These are phyloP conservation scores for Amanita muscaria DNA, from an alignment of 768 basidiomycete species.

Conservation along the genomic window DNA sequence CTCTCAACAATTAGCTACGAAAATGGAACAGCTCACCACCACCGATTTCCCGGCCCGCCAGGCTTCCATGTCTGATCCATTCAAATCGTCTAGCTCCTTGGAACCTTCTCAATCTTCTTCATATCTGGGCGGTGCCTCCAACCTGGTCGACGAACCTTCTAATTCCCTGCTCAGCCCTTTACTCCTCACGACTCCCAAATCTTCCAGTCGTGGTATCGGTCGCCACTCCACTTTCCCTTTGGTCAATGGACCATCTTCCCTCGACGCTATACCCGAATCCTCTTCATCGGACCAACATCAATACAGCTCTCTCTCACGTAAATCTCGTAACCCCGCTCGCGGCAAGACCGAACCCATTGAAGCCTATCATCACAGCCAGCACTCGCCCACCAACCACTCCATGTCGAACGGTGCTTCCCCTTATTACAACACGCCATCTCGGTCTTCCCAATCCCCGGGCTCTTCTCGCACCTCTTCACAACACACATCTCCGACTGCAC, in stretches of 20 bases:
- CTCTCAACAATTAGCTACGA: conserved; percentile 17
- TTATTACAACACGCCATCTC: conserved; percentile 11
- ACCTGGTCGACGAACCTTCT: conserved; percentile 36
- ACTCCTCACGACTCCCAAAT: conserved; percentile 10
- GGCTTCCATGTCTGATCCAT: neutral
- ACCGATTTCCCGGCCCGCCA: conserved; percentile 6
- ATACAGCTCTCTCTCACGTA: conserved; percentile 2
- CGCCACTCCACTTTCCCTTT: conserved; percentile 28
- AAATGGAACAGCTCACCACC: conserved; percentile 22
- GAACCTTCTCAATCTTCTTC: neutral
- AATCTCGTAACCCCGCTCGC: conserved; percentile 4
- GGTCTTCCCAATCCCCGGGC: conserved; percentile 10
- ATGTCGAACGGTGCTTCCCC: conserved; percentile 2
- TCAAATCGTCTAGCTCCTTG: neutral
- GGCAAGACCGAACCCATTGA: conserved; percentile 7
- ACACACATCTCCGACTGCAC: conserved; percentile 10
- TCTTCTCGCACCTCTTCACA: conserved; percentile 11
- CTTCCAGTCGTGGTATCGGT: conserved; percentile 11
- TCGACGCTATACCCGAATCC: conserved; percentile 33
- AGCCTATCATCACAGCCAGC: neutral
- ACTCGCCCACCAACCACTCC: conserved; percentile 3
- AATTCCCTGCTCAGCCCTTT: conserved; percentile 24
- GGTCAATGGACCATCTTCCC: conserved; percentile 19
- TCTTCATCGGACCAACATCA: conserved; percentile 2
- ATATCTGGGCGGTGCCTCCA: conserved; percentile 16